Conservation (phyloP, 1,139 yeast genomes). For the Kluyveromyces sp. region DNA sequence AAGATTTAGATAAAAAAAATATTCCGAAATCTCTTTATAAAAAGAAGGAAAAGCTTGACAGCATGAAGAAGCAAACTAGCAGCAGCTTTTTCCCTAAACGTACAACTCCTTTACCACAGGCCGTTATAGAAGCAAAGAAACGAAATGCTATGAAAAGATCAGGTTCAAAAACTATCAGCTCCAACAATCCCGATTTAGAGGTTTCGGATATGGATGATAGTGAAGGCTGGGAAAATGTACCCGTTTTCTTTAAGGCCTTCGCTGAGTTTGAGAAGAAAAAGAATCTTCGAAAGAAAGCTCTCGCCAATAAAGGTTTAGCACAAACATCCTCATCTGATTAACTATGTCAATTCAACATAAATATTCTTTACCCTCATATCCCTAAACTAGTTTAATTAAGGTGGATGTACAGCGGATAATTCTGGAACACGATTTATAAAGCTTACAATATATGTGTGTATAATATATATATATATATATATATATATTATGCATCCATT, state of each 20-base stretch:
- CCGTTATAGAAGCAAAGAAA: slow-evolving; percentile 27
- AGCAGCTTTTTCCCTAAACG: slow-evolving; percentile 29
- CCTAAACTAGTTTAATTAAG: too few species aligned
- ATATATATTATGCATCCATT: too few species aligned
- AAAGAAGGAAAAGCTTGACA: slow-evolving; percentile 18
- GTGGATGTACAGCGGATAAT: too few species aligned
- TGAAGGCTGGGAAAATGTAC: slow-evolving; percentile 61
- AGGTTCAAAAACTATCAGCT: slow-evolving; percentile 8
- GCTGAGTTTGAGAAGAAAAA: slow-evolving; percentile 72
- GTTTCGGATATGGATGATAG: slow-evolving; percentile 34
- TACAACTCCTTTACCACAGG: slow-evolving; percentile 25
- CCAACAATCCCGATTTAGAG: slow-evolving; percentile 13
- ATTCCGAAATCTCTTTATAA: slow-evolving; percentile 33
- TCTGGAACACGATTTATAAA: too few species aligned
- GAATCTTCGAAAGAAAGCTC: slow-evolving; percentile 33
- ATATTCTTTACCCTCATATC: too few species aligned
- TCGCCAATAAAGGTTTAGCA: too few species aligned
- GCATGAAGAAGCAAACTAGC: slow-evolving; percentile 20
- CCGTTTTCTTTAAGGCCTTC: slow-evolving; percentile 70
- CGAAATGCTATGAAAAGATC: slow-evolving; percentile 12
- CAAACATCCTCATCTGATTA: too few species aligned
- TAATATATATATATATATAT: too few species aligned
- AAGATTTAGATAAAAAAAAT: slow-evolving; percentile 32
- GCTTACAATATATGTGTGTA: too few species aligned
- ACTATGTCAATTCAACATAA: too few species aligned